These are phyloP conservation scores for Phytophthora foliorum DNA, from an alignment of 352 stramenopile species.

Conservation along the genomic window DNA sequence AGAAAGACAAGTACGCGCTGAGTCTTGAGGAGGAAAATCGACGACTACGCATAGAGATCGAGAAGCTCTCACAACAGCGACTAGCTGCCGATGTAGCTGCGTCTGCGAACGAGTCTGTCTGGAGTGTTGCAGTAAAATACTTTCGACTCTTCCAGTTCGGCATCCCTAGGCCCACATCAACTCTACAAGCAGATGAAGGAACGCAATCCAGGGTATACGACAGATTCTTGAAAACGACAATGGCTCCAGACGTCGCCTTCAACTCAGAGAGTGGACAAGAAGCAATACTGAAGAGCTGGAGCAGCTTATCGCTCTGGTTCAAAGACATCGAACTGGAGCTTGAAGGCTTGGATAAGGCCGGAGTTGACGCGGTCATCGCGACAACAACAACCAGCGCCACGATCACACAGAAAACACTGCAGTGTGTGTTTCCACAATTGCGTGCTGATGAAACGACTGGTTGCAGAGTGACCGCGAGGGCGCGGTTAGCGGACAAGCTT, in stretches of 20 bases:
- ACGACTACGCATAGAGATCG: constrained; percentile 21
- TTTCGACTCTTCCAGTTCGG: constrained; percentile 19
- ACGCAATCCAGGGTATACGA: neutral
- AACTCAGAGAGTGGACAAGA: neutral
- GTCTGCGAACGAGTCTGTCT: constrained; percentile 7
- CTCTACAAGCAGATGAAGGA: neutral
- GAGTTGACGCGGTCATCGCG: neutral
- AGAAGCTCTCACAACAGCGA: constrained; percentile 8
- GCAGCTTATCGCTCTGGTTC: constrained; percentile 1
- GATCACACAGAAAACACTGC: constrained; percentile 2
- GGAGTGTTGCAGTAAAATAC: constrained; percentile 21
- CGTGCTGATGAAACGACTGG: neutral
- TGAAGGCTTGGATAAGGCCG: constrained; percentile 1
- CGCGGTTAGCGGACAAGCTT: neutral
- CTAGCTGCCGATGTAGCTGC: neutral
- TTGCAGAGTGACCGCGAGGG: neutral
- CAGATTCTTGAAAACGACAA: neutral
- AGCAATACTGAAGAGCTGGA: neutral
- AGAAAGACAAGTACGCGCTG: neutral
- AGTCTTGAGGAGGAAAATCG: constrained; percentile 18
- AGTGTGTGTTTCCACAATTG: neutral
- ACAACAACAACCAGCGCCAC: constrained; percentile 2
- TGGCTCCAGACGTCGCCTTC: constrained; percentile 2
- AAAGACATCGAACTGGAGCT: constrained; percentile 4
- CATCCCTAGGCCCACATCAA: neutral